These are phyloP conservation scores for Lipomyces mesembrius DNA, from an alignment of 805 yeast species.

Conservation along the genomic window DNA sequence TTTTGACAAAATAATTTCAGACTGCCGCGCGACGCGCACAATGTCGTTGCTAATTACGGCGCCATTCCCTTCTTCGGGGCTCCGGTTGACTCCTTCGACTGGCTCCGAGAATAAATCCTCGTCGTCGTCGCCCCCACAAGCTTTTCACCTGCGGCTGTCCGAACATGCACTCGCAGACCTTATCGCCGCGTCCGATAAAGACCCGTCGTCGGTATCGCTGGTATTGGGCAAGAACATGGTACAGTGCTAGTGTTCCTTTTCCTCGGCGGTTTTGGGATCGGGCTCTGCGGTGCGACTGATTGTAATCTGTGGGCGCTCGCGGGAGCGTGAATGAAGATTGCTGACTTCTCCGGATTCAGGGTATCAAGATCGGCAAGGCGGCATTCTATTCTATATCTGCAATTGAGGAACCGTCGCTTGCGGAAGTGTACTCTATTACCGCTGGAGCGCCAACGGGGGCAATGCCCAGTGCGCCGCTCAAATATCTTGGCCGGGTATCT, in stretches of 20 bases:
- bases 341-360: constrained; percentile 9
- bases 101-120: background rate
- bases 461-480: constrained; percentile 5
- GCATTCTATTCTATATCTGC: constrained; percentile 19
- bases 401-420: constrained; percentile 22
- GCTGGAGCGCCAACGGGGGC: background rate
- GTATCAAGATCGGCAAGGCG: constrained; percentile 24
- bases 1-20: background rate
- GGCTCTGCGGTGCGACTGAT: background rate
- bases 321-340: background rate
- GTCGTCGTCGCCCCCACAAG: constrained; percentile 18
- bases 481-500: constrained; percentile 37
- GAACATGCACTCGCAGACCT: constrained; percentile 28
- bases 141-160: constrained; percentile 28
- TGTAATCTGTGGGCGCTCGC: background rate
- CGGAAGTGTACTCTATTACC: constrained; percentile 18
- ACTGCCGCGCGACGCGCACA: background rate
- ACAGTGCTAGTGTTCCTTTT: background rate
- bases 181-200: constrained; percentile 14
- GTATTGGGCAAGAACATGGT: constrained; percentile 32
- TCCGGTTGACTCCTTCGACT: constrained; percentile 13
- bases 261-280: background rate
- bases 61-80: constrained; percentile 22
- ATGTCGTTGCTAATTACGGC: constrained; percentile 9
- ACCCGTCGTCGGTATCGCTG: constrained; percentile 26